Conservation (phyloP, 2,329 filamentous ascomycete genomes). For the Colletotrichum endophyticum region DNA sequence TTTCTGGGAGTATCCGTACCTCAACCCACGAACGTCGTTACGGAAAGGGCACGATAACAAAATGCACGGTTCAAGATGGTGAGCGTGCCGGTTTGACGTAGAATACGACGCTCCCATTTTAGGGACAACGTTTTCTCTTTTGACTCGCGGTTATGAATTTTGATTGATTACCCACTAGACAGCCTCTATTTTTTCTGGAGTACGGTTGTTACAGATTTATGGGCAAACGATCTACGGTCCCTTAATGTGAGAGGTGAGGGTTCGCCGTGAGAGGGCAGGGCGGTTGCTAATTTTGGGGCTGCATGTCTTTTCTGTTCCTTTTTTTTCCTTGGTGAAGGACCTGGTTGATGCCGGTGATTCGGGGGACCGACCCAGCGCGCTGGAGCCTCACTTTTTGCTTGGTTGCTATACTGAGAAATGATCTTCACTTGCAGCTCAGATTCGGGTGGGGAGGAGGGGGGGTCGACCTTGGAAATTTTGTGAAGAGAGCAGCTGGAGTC, state of each 20-base stretch:
- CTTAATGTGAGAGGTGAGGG: not conserved
- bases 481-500: not conserved
- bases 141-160: not conserved
- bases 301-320: not conserved
- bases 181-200: conserved; percentile 5
- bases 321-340: not conserved
- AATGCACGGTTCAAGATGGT: not conserved
- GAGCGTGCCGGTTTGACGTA: not conserved
- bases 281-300: not conserved
- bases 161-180: not conserved
- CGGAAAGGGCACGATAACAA: not conserved
- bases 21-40: not conserved
- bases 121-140: not conserved
- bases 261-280: not conserved
- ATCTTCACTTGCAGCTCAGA: not conserved
- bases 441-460: not conserved
- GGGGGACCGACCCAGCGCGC: not conserved
- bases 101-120: not conserved
- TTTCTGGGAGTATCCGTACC: not conserved
- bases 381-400: not conserved
- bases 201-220: not conserved
- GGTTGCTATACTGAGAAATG: not conserved
- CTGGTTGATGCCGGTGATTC: not conserved
- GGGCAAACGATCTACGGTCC: not conserved
- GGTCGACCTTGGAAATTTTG: not conserved